These are phyloP conservation scores for Gillenia trifoliata DNA, from an alignment of 306 rosid species.

Conservation along the genomic window DNA sequence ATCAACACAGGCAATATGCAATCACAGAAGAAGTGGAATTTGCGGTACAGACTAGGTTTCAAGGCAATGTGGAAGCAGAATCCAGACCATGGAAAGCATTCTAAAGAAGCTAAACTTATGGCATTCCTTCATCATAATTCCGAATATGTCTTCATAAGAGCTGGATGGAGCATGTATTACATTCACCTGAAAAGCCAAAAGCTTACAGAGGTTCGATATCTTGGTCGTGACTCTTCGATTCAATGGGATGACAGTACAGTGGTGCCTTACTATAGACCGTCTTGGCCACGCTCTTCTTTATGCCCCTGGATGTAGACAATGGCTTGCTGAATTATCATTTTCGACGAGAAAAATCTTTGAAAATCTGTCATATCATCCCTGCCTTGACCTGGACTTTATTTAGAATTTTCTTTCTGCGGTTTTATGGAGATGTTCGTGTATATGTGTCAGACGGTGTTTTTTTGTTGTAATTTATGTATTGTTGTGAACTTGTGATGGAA, in stretches of 20 bases:
- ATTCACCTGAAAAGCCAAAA: conserved; percentile 43
- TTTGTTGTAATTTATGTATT: too few species aligned
- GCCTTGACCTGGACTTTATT: neutral
- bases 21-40: conserved; percentile 39
- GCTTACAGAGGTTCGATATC: conserved; percentile 41
- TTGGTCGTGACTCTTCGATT: conserved; percentile 48
- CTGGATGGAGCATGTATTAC: conserved; percentile 46
- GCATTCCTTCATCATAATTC: conserved; percentile 59
- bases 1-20: conserved; percentile 3
- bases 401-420: neutral
- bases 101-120: conserved; percentile 56
- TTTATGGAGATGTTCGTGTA: too few species aligned
- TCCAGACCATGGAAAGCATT: conserved; percentile 36
- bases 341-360: neutral
- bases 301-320: neutral
- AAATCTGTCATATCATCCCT: conserved; percentile 1
- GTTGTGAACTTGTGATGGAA: too few species aligned
- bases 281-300: conserved; percentile 52
- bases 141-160: conserved; percentile 44
- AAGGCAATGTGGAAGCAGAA: conserved; percentile 54
- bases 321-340: conserved; percentile 2
- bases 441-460: too few species aligned
- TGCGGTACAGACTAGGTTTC: conserved; percentile 42
- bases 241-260: conserved; percentile 63
- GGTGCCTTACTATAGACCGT: conserved; percentile 60